phyloP scores from a whole-genome alignment of 306 rosid genomes.

The Ziziphus jujuba region DNA sequence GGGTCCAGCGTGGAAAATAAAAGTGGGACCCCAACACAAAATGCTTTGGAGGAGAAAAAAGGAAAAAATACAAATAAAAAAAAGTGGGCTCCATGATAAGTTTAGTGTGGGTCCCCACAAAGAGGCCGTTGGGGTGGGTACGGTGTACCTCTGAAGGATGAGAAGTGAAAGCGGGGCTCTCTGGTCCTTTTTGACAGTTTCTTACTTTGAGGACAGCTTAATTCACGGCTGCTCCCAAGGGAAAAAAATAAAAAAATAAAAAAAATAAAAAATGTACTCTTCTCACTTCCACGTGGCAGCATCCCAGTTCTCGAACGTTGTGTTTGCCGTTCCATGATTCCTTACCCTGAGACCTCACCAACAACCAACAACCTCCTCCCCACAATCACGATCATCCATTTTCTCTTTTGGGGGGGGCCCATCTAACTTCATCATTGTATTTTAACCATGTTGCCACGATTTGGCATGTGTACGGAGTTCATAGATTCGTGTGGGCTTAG shows the following conservation, averaged over 20 bases:
- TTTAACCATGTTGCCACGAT: too few relatives aligned
- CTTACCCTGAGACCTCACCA: neutral
- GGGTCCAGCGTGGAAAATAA: slow-evolving; percentile 51
- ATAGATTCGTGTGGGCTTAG: too few relatives aligned
- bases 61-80: too few relatives aligned
- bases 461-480: too few relatives aligned
- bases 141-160: slow-evolving; percentile 42
- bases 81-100: too few relatives aligned
- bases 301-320: neutral
- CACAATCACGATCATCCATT: too few relatives aligned
- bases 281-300: slow-evolving; percentile 31
- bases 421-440: too few relatives aligned
- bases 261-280: slow-evolving; percentile 23
- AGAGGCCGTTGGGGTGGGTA: slow-evolving; percentile 28
- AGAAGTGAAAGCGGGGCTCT: slow-evolving; percentile 14
- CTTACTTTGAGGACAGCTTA: slow-evolving; percentile 28
- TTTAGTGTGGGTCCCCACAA: neutral
- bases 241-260: too few relatives aligned
- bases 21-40: slow-evolving; percentile 31
- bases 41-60: too few relatives aligned
- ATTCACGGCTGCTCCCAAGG: slow-evolving; percentile 38
- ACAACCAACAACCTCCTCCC: too few relatives aligned
- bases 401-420: too few relatives aligned
- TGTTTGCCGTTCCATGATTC: slow-evolving; percentile 11
- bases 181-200: slow-evolving; percentile 45